These are phyloP conservation scores for Aspergillus ellipticus DNA, from an alignment of 495 filamentous ascomycete genomes.

Conservation along the genomic window DNA sequence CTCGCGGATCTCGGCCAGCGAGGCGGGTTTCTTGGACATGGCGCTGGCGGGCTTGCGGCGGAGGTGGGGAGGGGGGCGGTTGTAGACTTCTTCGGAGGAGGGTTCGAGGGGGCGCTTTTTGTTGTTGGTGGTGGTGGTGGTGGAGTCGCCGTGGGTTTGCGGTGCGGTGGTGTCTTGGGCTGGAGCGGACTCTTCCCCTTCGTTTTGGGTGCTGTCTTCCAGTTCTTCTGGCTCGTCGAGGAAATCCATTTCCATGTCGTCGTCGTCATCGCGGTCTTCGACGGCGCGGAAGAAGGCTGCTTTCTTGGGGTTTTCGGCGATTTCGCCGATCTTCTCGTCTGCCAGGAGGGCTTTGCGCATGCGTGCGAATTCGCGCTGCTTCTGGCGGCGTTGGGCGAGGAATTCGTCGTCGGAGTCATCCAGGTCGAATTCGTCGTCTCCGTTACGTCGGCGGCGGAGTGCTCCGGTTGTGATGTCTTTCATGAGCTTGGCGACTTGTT, in stretches of 20 bases:
- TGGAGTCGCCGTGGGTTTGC: slow-evolving; percentile 24
- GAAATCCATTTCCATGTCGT: slow-evolving; percentile 76
- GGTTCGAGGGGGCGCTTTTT: slow-evolving; percentile 52
- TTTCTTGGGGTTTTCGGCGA: slow-evolving; percentile 88
- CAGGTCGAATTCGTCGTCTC: slow-evolving; percentile 71
- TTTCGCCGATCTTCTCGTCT: slow-evolving; percentile 86
- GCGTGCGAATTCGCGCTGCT: slow-evolving; percentile 82
- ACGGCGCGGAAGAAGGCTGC: slow-evolving; percentile 84
- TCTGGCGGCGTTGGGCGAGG: slow-evolving; percentile 70
- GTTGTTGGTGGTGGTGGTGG: slow-evolving; percentile 40
- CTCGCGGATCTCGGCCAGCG: slow-evolving; percentile 73
- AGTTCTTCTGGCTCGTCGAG: slow-evolving; percentile 53
- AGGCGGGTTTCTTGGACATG: slow-evolving; percentile 59
- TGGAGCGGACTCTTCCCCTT: slow-evolving; percentile 30
- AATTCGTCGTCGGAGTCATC: slow-evolving; percentile 85
- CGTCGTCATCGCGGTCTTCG: slow-evolving; percentile 72
- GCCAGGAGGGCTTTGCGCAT: slow-evolving; percentile 85
- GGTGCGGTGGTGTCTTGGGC: slow-evolving; percentile 35
- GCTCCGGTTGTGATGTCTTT: slow-evolving; percentile 86
- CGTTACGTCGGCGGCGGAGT: slow-evolving; percentile 72
- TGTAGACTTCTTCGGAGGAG: slow-evolving; percentile 40
- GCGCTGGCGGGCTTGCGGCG: slow-evolving; percentile 58
- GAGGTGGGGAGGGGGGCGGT: slow-evolving; percentile 58
- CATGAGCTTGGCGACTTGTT: slow-evolving; percentile 82
- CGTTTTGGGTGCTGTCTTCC: slow-evolving; percentile 13